phyloP scores from a whole-genome alignment of 2,329 filamentous ascomycete genomes.

The Graphilbum fragrans region DNA sequence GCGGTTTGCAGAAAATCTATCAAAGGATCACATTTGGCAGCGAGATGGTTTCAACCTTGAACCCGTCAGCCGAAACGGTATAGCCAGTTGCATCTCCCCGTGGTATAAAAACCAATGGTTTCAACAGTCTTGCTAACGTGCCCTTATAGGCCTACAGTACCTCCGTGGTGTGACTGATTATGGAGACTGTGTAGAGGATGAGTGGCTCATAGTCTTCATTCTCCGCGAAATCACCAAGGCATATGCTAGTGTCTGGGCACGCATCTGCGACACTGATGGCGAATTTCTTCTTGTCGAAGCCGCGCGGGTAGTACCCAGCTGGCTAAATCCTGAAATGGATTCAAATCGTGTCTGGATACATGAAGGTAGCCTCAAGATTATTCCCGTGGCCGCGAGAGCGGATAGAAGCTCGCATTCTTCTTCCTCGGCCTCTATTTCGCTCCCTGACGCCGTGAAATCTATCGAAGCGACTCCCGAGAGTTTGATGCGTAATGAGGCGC shows the following conservation, averaged over 20 bases:
- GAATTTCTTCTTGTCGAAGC: conserved; percentile 94
- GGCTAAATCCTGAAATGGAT: conserved; percentile 86
- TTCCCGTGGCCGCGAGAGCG: conserved; percentile 1
- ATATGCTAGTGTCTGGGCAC: conserved; percentile 66
- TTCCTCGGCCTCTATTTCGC: conserved; percentile 29
- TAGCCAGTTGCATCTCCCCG: no score
- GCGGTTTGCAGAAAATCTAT: conserved; percentile 47
- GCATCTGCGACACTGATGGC: conserved; percentile 77
- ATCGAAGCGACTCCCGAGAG: conserved; percentile 43
- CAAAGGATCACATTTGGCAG: conserved; percentile 94
- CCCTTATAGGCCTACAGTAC: conserved; percentile 36
- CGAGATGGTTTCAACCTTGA: conserved; percentile 68
- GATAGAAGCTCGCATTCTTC: no score
- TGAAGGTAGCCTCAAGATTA: conserved; percentile 32
- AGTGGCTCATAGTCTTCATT: conserved; percentile 92
- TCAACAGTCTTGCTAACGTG: neutral
- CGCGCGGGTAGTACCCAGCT: conserved; percentile 73
- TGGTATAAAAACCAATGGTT: no score
- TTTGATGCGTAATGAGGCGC: conserved; percentile 57
- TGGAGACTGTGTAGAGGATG: conserved; percentile 90
- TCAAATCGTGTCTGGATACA: conserved; percentile 85
- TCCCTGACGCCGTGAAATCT: conserved; percentile 51
- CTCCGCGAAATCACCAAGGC: conserved; percentile 67
- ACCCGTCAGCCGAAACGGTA: conserved; percentile 46
- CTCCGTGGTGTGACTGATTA: conserved; percentile 74